Base-by-base conservation (phyloP, 2,329 filamentous ascomycete species). In the Ascochyta pisi region DNA sequence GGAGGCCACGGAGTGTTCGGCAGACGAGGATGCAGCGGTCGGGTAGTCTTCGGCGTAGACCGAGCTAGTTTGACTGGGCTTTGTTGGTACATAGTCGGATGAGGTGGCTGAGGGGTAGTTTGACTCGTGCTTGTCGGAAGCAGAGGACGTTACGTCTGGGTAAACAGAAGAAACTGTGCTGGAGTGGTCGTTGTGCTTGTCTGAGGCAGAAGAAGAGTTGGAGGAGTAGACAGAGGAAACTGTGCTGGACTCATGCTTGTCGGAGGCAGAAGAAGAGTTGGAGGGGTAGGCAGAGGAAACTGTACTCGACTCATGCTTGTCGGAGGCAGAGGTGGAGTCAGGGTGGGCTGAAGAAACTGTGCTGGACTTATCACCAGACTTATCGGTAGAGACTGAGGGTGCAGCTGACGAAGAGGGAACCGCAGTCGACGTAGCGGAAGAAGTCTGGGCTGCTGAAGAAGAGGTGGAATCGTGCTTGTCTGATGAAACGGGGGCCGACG, bases 401-500 rank as follows among this genome's bases (percentile, higher is more conserved):
- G 55, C 45, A 24, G 43, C 37, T 24, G 51, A 58, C 37, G 33
- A 46, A 53, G 49, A 49, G 13, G 23, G 52, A 57, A 51, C 49
- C 49, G 52, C 38, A 35, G 58, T 56, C 19, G 56, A 52, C 37
- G 56, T 53, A n/a, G 50, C 19, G 24, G 52, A 53, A 45, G 50
- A 41, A 40, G 42, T 46, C 3, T n/a, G 19, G 29, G n/a, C 35
- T 50, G 46, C 42, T 39, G 43, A 45, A 23, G 52, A 54, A 44
- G 56, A 54, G 31, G 56, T 37, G 23, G 53, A 60, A 29, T 47
- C 54, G 26, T 41, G 48, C 57, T 50, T 46, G 46, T 39, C 39
- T 61, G 29, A 40, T 13, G 54, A 51, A 50, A 51, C 51, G 41
- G 59, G 58, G 50, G 44, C 47, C 40, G 54, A 58, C 27, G 55